Conservation (phyloP, 1,284 basidiomycete genomes). For the Takashimella tepidaria region DNA sequence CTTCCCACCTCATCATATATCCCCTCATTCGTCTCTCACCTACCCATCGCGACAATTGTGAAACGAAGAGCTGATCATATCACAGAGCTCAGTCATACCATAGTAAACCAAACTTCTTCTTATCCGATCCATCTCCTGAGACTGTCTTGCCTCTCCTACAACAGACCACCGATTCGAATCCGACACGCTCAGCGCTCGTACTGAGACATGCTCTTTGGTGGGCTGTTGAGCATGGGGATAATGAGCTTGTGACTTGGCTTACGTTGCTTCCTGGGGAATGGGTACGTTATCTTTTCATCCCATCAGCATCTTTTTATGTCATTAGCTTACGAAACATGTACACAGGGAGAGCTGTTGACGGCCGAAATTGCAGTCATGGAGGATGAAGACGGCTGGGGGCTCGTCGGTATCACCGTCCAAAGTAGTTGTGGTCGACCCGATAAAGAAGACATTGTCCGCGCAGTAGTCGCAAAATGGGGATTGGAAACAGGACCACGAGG, state of each 20-base stretch:
- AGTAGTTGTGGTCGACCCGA: slow-evolving; percentile 68
- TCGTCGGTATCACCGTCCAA: slow-evolving; percentile 72
- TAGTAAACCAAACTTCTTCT: slow-evolving; percentile 5
- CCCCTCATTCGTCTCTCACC: background rate
- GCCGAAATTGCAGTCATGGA: slow-evolving; percentile 43
- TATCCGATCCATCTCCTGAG: slow-evolving; percentile 13
- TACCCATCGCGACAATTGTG: no score
- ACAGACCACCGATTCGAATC: slow-evolving; percentile 3
- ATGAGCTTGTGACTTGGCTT: slow-evolving; percentile 36
- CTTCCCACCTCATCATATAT: background rate
- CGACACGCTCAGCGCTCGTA: slow-evolving; percentile 19
- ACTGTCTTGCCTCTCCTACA: slow-evolving; percentile 16
- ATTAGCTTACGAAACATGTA: no score
- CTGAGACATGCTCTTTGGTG: slow-evolving; percentile 35
- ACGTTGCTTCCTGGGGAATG: slow-evolving; percentile 25
- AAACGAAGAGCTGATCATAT: background rate
- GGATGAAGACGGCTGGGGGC: slow-evolving; percentile 76
- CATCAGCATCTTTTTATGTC: no score
- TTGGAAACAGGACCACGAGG: slow-evolving; percentile 25
- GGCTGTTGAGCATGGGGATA: slow-evolving; percentile 35
- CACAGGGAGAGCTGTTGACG: slow-evolving; percentile 34
- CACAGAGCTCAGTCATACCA: background rate
- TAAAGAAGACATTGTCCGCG: slow-evolving; percentile 76
- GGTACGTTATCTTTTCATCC: no score
- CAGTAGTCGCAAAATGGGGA: slow-evolving; percentile 72